A percentile compares a stretch with the other conserved stretches of the same genome.
phyloP scores from a whole-genome alignment of 192 early-diverging fungal genomes.

The Coemansia sp. region DNA sequence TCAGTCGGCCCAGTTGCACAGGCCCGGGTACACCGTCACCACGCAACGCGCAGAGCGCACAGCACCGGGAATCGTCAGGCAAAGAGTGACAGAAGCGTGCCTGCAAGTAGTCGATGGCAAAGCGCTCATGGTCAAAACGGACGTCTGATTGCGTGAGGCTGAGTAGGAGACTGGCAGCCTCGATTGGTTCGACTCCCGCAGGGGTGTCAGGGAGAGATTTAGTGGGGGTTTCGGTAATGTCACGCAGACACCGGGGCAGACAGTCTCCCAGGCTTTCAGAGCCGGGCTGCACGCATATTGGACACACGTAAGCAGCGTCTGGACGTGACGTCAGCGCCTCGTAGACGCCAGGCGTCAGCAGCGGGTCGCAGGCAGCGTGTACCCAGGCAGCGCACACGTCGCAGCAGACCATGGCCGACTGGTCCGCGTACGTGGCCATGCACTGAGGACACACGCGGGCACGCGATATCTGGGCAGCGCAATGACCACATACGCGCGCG shows the following conservation, averaged over 20 bases:
- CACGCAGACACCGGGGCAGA: conserved; percentile 3
- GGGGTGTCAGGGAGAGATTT: neutral
- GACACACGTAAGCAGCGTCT: conserved; percentile 60
- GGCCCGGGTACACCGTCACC: conserved; percentile 22
- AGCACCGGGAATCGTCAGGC: conserved; percentile 19
- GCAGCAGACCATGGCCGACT: conserved; percentile 62
- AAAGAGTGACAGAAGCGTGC: conserved; percentile 13
- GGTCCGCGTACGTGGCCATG: conserved; percentile 51
- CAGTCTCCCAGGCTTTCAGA: neutral
- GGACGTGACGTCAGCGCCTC: conserved; percentile 56
- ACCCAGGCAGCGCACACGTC: conserved; percentile 61
- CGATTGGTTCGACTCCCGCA: conserved; percentile 8
- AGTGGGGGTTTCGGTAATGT: neutral
- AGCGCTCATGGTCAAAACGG: conserved; percentile 36
- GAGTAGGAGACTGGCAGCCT: conserved; percentile 42
- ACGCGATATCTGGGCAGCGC: conserved; percentile 50
- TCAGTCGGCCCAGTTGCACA: conserved; percentile 21
- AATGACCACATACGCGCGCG: conserved; percentile 53
- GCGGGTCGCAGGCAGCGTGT: conserved; percentile 56
- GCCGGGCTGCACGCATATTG: conserved; percentile 30
- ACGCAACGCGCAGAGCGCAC: conserved; percentile 31
- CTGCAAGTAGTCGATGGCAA: conserved; percentile 23
- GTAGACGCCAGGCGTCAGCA: conserved; percentile 53
- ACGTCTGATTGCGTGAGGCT: conserved; percentile 46
- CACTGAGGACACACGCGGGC: conserved; percentile 60